A percentile compares a stretch with the other conserved stretches of the same genome.
phyloP scores from a whole-genome alignment of 176 grass and related monocot species.

The Areca catechu region DNA sequence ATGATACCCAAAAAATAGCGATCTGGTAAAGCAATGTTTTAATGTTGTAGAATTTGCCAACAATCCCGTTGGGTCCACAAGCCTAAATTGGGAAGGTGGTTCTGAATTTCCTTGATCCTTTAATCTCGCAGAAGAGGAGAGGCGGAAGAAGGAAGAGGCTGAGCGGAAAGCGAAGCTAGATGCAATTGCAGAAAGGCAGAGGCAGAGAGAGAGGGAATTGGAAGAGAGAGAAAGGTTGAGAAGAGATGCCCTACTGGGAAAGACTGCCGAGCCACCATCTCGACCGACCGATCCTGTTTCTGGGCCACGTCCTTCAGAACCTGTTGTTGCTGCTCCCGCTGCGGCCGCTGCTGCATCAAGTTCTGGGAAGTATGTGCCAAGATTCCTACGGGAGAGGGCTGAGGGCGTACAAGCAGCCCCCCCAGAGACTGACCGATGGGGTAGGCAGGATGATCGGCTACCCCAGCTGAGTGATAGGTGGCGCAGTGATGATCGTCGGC shows the following conservation, averaged over 20 bases:
- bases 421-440: slow-evolving; percentile 19
- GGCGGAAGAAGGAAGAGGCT: slow-evolving; percentile 57
- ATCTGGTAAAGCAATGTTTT: too few relatives aligned
- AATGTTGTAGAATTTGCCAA: too few relatives aligned
- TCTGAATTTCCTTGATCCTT: not conserved
- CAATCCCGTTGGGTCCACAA: too few relatives aligned
- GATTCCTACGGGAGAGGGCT: slow-evolving; percentile 20
- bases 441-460: slow-evolving; percentile 3
- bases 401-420: not conserved
- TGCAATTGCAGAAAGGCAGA: slow-evolving; percentile 71
- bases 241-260: slow-evolving; percentile 42
- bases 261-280: slow-evolving; percentile 16
- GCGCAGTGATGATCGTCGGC: slow-evolving; percentile 46
- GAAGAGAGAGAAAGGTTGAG: slow-evolving; percentile 59
- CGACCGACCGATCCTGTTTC: slow-evolving; percentile 2
- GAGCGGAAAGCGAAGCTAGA: slow-evolving; percentile 85
- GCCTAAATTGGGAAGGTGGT: too few relatives aligned
- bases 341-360: slow-evolving; percentile 18
- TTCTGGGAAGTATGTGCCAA: slow-evolving; percentile 53
- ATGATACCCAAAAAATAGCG: too few relatives aligned
- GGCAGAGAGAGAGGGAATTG: slow-evolving; percentile 52
- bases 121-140: slow-evolving; percentile 79
- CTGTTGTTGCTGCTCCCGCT: slow-evolving; percentile 9
- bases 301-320: not conserved
- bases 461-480: slow-evolving; percentile 34